Base-by-base conservation (phyloP, 257 asterid genomes). In the Datura wrightii region DNA sequence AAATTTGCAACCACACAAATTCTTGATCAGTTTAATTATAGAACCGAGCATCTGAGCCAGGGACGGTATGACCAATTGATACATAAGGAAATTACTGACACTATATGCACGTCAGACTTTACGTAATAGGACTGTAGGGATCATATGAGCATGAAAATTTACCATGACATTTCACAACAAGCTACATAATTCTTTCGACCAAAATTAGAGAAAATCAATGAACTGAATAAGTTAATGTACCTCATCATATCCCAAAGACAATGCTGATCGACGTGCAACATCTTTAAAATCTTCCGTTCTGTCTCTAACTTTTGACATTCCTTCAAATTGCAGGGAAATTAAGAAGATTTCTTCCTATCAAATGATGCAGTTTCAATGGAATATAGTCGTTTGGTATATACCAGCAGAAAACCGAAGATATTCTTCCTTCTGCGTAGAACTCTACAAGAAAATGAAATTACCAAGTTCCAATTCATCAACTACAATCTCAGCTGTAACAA, bases 271-370 rank as follows among this genome's bases (percentile, higher is more conserved):
- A 65, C 89, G 97, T 3, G 91, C 96, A 79, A 95, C 92, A 89
- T 96, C 97, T 91, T 89, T 94, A 85, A 96, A 92, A 89, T 96
- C 99, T 91, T 94, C 99, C n/a, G 95, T 92, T 89, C 98, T 92
- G 71, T 96, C 99, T 83, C 95, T 92, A 83, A 86, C 90, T 89
- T 90, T 96, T 11, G 94, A 90, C 99, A 96, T 94, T 83, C 80
- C 83, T 88, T 70, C 82, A 69, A 79, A 78, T 80, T 82, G 46
- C 82, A 50, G 46, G 42, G 31, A 8, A 76, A 72, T n/a, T 34
- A 34, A 34, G 70, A 63, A 63, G 46, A 65, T 36, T 13, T 65
- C 46, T 13, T 19, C 19, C 0, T 5, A 46, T 46, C 58, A 72
- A 72, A 72, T 72, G 58, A 46, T 72, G 80, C 10, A 72, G 19